These are phyloP conservation scores for Basidiobolus heterosporus DNA, from an alignment of 371 early-diverging fungal species.

Conservation along the genomic window DNA sequence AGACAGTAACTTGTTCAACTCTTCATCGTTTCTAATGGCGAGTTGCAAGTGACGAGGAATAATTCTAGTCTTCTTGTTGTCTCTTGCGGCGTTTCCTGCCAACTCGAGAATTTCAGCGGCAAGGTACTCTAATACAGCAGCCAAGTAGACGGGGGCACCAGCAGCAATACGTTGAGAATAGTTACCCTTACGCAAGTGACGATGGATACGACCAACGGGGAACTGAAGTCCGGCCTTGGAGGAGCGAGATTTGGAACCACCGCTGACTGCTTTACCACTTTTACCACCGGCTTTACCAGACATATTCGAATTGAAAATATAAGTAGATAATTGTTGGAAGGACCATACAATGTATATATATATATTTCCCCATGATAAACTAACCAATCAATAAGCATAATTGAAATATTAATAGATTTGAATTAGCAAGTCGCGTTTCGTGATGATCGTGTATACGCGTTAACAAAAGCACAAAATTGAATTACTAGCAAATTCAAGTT, in stretches of 20 bases:
- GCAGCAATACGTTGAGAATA: conserved; percentile 89
- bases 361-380: too few species aligned
- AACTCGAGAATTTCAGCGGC: conserved; percentile 93
- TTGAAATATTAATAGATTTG: too few species aligned
- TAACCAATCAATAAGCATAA: too few species aligned
- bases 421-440: too few species aligned
- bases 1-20: conserved; percentile 86
- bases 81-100: conserved; percentile 90
- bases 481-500: too few species aligned
- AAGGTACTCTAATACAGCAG: conserved; percentile 90
- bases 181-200: conserved; percentile 87
- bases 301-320: too few species aligned
- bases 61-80: conserved; percentile 91
- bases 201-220: conserved; percentile 94
- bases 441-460: too few species aligned
- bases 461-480: too few species aligned
- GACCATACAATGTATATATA: too few species aligned
- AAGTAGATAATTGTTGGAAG: too few species aligned
- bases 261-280: conserved; percentile 29
- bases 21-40: conserved; percentile 92
- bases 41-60: conserved; percentile 79
- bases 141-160: conserved; percentile 87
- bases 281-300: conserved; percentile 45
- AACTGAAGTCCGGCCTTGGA: conserved; percentile 81
- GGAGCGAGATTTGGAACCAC: conserved; percentile 46